phyloP scores from a whole-genome alignment of 371 early-diverging fungal genomes.

The Lichtheimia corymbifera region DNA sequence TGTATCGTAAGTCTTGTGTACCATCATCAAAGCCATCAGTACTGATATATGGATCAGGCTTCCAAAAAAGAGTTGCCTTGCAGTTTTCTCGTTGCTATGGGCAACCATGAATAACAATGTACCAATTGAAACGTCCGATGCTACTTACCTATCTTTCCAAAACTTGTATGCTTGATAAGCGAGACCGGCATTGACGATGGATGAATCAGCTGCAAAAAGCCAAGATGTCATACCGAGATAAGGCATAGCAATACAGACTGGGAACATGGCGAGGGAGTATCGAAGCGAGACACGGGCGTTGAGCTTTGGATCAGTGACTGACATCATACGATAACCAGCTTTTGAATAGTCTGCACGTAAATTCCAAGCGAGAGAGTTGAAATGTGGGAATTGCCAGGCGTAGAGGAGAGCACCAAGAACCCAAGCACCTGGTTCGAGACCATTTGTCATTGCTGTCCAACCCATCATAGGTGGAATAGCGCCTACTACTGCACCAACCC shows the following conservation, averaged over 20 bases:
- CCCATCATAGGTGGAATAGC: constrained; percentile 99
- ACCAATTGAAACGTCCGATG: neutral
- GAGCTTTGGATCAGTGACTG: constrained; percentile 83
- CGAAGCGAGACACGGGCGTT: constrained; percentile 88
- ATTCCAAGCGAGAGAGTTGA: constrained; percentile 92
- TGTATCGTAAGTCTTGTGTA: constrained; percentile 66
- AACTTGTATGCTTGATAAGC: constrained; percentile 72
- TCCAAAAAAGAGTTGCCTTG: constrained; percentile 88
- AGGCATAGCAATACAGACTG: constrained; percentile 65
- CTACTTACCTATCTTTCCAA: constrained; percentile 60
- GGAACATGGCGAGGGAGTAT: constrained; percentile 85
- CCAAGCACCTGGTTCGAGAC: constrained; percentile 80
- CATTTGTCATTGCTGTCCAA: constrained; percentile 85
- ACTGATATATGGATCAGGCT: constrained; percentile 89
- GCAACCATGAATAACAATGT: neutral
- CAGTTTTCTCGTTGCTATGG: constrained; percentile 70
- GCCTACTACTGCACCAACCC: constrained; percentile 95
- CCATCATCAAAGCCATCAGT: constrained; percentile 81
- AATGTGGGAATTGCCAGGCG: constrained; percentile 99
- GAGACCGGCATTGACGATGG: constrained; percentile 75
- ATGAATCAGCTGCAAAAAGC: constrained; percentile 81
- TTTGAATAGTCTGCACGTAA: constrained; percentile 92
- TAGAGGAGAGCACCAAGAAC: constrained; percentile 81
- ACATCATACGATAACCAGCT: constrained; percentile 97
- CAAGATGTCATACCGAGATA: constrained; percentile 75